Evolutionary conservation across 2,329 filamentous ascomycete genomes (phyloP), one percentile per base, ranked within the genome.

Genomic region (Sarocladiaceae sp.): DNA sequence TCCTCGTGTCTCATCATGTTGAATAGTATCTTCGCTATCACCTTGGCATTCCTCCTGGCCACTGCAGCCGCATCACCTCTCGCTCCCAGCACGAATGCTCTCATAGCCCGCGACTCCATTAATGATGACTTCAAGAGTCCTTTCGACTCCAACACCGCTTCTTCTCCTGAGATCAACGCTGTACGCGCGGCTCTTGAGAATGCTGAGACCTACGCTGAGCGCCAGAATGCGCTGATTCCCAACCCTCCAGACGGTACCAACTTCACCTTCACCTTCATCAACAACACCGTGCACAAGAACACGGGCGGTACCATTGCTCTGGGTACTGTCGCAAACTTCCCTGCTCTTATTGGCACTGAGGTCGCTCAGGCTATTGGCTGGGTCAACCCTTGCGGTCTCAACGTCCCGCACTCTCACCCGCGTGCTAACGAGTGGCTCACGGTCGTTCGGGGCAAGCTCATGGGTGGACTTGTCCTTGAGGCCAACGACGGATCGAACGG

Each of bases 351-450:
- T 36, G 67, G 68, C 52, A 72, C 70, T 3, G 66, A 69, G 17
- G 64, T 71, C 15, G 66, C 64, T 47, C 70, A 70, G 59, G 69
- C 70, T 23, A 62, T 75, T 17, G 73, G 72, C 40, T 74, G 72
- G 61, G 60, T 76, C 53, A 68, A 68, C 39, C 66, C 61, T 42
- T 76, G 72, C 60, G 73, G 70, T 46, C 70, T 76, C 57, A 74
- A 73, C 60, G 73, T 68, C 6, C 71, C 69, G 4, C 72, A 74
- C 60, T 60, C 64, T 4, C 72, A 74, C 56, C 70, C 70, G 18
- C 70, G 72, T 35, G 65, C 65, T 33, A 65, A 65, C 42, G 70
- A 75, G 60, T 66, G 73, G 54, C 66, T 71, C 39, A 67, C 71
- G 54, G 65, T 73, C 52, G 64, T 69, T 17, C 54, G 65, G 37